phyloP scores from a whole-genome alignment of 768 basidiomycete species.

The Amanita rimosa region DNA sequence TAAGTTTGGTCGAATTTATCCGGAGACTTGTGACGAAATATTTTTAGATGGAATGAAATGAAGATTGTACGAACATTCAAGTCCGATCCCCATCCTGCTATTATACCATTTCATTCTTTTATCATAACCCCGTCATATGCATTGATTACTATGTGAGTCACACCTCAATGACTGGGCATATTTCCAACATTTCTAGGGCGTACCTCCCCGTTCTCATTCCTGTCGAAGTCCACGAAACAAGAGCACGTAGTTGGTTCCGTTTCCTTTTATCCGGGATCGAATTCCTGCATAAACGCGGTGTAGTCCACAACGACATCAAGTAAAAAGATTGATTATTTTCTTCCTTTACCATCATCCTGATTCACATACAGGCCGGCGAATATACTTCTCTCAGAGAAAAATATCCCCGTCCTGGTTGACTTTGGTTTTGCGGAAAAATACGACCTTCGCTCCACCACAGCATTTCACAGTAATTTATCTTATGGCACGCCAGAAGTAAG shows the following conservation, averaged over 20 bases:
- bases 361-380: slow-evolving; percentile 74
- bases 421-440: slow-evolving; percentile 95
- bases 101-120: slow-evolving; percentile 90
- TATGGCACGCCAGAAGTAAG: slow-evolving; percentile 87
- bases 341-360: neutral
- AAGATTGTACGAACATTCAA: slow-evolving; percentile 85
- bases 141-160: slow-evolving; percentile 79
- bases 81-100: slow-evolving; percentile 79
- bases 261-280: slow-evolving; percentile 74
- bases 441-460: slow-evolving; percentile 45
- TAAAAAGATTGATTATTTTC: slow-evolving; percentile 15
- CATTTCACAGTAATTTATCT: slow-evolving; percentile 74
- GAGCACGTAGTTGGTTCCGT: slow-evolving; percentile 74
- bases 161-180: neutral
- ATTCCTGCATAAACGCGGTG: slow-evolving; percentile 74
- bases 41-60: slow-evolving; percentile 89
- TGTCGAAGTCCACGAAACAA: slow-evolving; percentile 73
- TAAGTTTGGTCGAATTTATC: slow-evolving; percentile 25
- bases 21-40: neutral
- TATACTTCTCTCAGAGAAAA: slow-evolving; percentile 70
- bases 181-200: slow-evolving; percentile 41
- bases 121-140: slow-evolving; percentile 88
- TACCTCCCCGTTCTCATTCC: slow-evolving; percentile 80
- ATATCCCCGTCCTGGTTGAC: slow-evolving; percentile 84
- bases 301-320: slow-evolving; percentile 95